Evolutionary conservation across 2,329 filamentous ascomycete genomes (phyloP), one percentile per base, ranked within the genome.

Genomic region (Pyrenochaeta sp.): DNA sequence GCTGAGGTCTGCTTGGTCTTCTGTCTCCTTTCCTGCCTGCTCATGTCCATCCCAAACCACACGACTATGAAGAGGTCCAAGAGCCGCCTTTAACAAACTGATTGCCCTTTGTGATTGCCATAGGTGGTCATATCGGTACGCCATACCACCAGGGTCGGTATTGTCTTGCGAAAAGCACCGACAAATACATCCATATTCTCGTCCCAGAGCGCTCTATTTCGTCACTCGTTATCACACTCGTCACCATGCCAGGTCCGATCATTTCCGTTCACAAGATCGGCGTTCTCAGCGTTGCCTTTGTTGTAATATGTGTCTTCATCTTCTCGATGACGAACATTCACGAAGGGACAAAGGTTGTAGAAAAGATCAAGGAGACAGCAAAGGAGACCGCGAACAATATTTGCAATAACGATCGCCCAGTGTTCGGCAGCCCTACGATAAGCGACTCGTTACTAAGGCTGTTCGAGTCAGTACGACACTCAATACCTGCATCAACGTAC

Each of bases 351-450:
- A 43, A 42, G 6, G 51, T 58, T 1, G 41, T 62, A 10, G 53
- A 54, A 32, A 53, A 49, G 36, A 39, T 60, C 17, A 62, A 60
- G 30, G 59, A 62, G 11, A 49, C 51, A 14, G 56, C 56, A 10
- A 57, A 53, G n/a, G 48, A 33, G 20, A 48, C 59, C 4, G 51
- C 56, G 9, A 59, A 54, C 35, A 49, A 53, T 5, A 43, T 60
- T 3, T 62, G 55, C 46, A 57, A 60, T 21, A 44, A 47, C 17
- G 51, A 60, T 23, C 39, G 29, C 4, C 53, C 44, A 4, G 49
- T 41, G 7, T 53, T 49, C 27, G 51, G 39, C 5, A 47, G 53
- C 12, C 42, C 52, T 5, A 49, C 51, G 2, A 47, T 52, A 20
- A 49, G 49, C 47, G 46, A 61, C 9, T 30, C 53, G 2, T 58